phyloP scores from a whole-genome alignment of 2,329 filamentous ascomycete species.

The Fusarium marasasianum region DNA sequence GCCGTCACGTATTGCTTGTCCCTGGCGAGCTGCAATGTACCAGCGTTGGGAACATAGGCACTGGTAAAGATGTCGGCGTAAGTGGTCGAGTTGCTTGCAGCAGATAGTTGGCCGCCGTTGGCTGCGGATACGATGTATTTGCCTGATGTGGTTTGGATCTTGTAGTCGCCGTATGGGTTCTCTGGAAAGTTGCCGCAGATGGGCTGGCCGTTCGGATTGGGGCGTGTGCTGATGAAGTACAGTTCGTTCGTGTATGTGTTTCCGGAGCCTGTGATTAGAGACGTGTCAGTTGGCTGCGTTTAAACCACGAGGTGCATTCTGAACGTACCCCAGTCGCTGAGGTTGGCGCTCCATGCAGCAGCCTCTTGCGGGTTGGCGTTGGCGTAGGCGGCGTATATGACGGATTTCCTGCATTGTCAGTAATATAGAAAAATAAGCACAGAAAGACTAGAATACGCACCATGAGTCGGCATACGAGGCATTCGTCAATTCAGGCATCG shows the following conservation, averaged over 20 bases:
- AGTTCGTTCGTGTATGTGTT: background rate
- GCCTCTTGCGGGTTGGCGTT: background rate
- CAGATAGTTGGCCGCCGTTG: background rate
- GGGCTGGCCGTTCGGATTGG: background rate
- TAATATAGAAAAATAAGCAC: too few relatives aligned
- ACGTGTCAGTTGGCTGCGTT: background rate
- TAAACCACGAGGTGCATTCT: accelerated
- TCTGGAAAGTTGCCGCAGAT: background rate
- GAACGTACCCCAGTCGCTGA: background rate
- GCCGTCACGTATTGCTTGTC: background rate
- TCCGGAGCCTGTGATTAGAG: background rate
- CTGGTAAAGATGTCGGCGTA: background rate
- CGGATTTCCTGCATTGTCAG: background rate
- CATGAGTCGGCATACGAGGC: background rate
- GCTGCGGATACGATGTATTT: background rate
- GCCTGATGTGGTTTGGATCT: background rate
- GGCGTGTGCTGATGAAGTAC: background rate
- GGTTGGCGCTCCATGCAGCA: background rate
- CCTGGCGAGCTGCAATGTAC: background rate
- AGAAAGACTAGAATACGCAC: background rate
- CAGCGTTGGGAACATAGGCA: background rate
- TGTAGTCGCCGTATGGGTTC: background rate
- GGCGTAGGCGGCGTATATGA: background rate
- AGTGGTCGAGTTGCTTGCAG: background rate
- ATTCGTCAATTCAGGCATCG: background rate